Base-by-base conservation (phyloP, 768 basidiomycete genomes). In the Tricholoma sp. region DNA sequence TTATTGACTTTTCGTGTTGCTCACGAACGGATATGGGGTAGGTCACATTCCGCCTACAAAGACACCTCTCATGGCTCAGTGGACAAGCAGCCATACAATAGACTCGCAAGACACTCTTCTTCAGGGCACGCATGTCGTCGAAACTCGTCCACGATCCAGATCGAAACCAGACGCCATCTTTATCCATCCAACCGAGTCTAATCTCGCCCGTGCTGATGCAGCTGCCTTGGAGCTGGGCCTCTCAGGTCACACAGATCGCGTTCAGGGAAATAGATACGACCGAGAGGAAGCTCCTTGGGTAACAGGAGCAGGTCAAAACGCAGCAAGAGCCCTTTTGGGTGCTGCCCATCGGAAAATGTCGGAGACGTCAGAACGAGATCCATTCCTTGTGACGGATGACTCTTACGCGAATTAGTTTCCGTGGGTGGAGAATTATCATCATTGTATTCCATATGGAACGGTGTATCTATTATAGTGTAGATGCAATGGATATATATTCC, bases 201-300 rank as follows among this genome's bases (percentile, higher is more conserved):
- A 86, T 64, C 63, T 85, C 59, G 84, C 84, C 5, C 83, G 86
- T 34, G 86, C 86, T 2, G 85, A 88, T 57, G 83, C 80, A 8
- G 76, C 71, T n/a, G 83, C 83, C 0, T 66, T 80, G 47, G 76
- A 82, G 62, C 69, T 84, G 31, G 85, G 83, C 21, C 58, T 85
- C 16, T 68, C 68, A 3, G 74, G 77, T 19, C 76, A 79, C 57
- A 79, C 81, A 7, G 80, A 83, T 34, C 71, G 72, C 21, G 80
- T 79, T 5, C 69, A 73, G 55, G 75, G 69, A 8, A 69, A 73
- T 59, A 68, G 60, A 34, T 73, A 71, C 45, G 58, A 67, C 4
- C 66, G 69, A 18, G 76, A 75, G 2, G 72, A 69, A 31, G 64
- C 72, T 14, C 63, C 74, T 29, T 85, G 85, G 84, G 72, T 79